A percentile compares a stretch with the other conserved stretches of the same genome.
These are phyloP conservation scores for Epichloe scottii DNA, from an alignment of 2,329 filamentous ascomycete genomes.

Conservation along the genomic window DNA sequence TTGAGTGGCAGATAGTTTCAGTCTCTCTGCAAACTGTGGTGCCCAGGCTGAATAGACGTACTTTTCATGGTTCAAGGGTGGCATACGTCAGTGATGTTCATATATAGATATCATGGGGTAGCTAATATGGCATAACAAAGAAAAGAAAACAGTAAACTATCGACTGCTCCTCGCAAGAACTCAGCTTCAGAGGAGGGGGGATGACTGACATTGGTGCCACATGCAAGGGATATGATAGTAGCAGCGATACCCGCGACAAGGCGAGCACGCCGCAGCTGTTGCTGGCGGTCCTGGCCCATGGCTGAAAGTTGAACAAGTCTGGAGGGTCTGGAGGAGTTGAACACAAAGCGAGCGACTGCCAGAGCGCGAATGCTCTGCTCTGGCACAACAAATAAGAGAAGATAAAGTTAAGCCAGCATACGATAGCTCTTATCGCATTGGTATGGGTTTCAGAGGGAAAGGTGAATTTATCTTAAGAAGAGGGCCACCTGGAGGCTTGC, in stretches of 20 bases:
- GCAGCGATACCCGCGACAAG: conserved; percentile 76
- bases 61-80: conserved; percentile 30
- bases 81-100: background rate
- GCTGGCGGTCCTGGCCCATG: conserved; percentile 16
- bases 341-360: background rate
- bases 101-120: background rate
- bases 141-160: background rate
- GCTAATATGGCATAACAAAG: background rate
- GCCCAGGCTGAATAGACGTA: conserved; percentile 99
- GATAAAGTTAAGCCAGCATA: no score
- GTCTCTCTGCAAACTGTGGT: conserved; percentile 79
- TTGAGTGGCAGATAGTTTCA: conserved; percentile 82
- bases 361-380: background rate
- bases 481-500: no score
- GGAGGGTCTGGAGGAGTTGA: background rate
- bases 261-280: conserved; percentile 47
- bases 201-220: conserved; percentile 71
- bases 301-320: background rate
- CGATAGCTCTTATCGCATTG: no score
- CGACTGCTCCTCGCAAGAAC: background rate
- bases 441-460: no score
- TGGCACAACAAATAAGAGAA: no score
- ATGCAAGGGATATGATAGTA: conserved; percentile 73
- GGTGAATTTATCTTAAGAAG: no score
- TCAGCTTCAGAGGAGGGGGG: background rate